Conservation (phyloP, 2,329 filamentous ascomycete genomes). For the Trichoderma gracile region DNA sequence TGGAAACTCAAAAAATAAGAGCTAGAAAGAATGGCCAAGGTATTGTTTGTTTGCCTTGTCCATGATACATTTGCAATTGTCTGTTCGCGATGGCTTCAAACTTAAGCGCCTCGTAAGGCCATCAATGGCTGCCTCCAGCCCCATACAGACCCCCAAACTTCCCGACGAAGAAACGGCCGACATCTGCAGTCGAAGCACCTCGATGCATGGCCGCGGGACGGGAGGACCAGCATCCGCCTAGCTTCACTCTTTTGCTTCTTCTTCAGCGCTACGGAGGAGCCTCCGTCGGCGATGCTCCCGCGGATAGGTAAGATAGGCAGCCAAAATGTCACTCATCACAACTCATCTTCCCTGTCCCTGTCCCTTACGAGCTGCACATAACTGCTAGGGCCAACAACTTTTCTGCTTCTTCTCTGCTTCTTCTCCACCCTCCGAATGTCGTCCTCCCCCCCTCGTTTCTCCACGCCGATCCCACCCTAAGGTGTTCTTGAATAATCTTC, state of each 20-base stretch:
- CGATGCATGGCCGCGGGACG: slow-evolving; percentile 9
- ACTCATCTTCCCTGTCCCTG: too few relatives aligned
- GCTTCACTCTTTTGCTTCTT: neutral
- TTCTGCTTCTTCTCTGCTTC: neutral
- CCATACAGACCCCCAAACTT: neutral
- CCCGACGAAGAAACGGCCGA: neutral
- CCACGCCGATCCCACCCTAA: slow-evolving; percentile 14
- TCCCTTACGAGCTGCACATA: neutral
- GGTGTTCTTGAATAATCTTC: neutral
- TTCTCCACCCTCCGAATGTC: slow-evolving; percentile 7
- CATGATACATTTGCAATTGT: neutral
- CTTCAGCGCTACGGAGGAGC: neutral
- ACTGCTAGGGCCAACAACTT: slow-evolving; percentile 12
- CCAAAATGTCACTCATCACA: too few relatives aligned
- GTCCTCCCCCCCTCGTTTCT: neutral
- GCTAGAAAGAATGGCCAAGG: neutral
- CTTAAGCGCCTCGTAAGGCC: slow-evolving; percentile 2
- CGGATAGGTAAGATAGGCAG: neutral
- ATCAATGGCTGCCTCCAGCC: neutral
- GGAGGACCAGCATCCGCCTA: neutral
- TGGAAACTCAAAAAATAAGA: neutral
- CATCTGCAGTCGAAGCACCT: neutral
- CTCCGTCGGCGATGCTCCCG: neutral
- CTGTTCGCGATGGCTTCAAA: neutral
- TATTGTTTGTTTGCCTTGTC: neutral